Base-by-base conservation (phyloP, 306 rosid genomes). In the Rosa lucieae region DNA sequence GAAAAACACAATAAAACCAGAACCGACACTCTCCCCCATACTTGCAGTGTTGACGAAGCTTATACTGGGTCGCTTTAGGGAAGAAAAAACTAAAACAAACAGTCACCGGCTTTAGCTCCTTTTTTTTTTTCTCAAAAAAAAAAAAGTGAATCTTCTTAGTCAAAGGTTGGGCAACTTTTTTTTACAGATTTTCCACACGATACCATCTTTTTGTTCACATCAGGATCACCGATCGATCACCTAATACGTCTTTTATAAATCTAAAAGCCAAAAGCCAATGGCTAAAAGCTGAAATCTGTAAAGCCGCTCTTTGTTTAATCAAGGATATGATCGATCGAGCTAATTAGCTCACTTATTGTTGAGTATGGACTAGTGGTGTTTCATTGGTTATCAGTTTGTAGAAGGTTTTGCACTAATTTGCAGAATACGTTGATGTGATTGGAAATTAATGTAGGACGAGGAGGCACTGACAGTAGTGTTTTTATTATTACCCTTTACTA, bases 41-140 rank as follows among this genome's bases (percentile, higher is more conserved):
- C 72, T 87, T 39, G 91, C 86, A 46, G 85, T 89, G 90, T 89
- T 84, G 89, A 86, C 84, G 77, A 76, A 82, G 79, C 74, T 62
- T 43, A 26, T 51, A 12, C 7, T 62, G 23, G 23, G 66, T 59
- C 66, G 13, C 74, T 73, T 73, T 81, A 44, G 81, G 80, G 71
- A 43, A 80, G 90, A 85, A 87, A 81, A 56, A 67, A 35, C 13
- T 12, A 48, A 17, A 32, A 42, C 71, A 79, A 39, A 73, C 74
- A 61, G 51, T 72, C 39, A 72, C 49, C 48, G 65, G 18, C 20
- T 17, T 7, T 5, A 37, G 26, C 51, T 5, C 69, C 75, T 58
- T 62, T 84, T 81, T 75, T 43, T 32, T 29, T 29, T 2, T 26
- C 35, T n/a, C n/a, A n/a, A n/a, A n/a, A 47, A 26, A 26, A 26